Evolutionary conservation across 1,139 yeast species (phyloP).

Genomic region (Zygoascus sp.): DNA sequence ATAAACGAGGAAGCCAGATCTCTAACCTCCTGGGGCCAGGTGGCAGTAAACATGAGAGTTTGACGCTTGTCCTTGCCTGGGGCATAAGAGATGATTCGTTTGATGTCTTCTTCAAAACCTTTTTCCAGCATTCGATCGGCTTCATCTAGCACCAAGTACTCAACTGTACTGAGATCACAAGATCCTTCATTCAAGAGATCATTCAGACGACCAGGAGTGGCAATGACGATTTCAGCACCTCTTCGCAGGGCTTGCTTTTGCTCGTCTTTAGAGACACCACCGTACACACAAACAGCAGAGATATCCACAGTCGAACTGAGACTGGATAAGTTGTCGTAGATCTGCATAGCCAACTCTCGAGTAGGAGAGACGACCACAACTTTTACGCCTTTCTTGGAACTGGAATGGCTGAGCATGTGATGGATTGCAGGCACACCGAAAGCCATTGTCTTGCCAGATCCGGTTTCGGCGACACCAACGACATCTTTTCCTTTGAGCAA

Average conservation of each 20-base stretch:
- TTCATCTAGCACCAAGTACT: slow-evolving; percentile 87
- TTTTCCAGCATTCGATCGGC: slow-evolving; percentile 98
- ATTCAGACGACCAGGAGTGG: slow-evolving; percentile 94
- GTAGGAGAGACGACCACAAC: slow-evolving; percentile 93
- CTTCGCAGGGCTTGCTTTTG: slow-evolving; percentile 66
- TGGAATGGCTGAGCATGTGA: slow-evolving; percentile 40
- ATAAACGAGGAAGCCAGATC: slow-evolving; percentile 86
- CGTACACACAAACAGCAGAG: slow-evolving; percentile 82
- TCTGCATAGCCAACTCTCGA: slow-evolving; percentile 94
- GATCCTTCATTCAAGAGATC: slow-evolving; percentile 90
- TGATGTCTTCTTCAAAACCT: slow-evolving; percentile 96
- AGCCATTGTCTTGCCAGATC: slow-evolving; percentile 96
- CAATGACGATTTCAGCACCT: slow-evolving; percentile 70
- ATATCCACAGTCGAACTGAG: slow-evolving; percentile 60
- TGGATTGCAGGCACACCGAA: slow-evolving; percentile 97
- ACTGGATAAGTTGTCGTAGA: slow-evolving; percentile 71
- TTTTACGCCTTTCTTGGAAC: slow-evolving; percentile 46
- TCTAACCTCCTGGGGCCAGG: slow-evolving; percentile 91
- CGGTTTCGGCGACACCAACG: slow-evolving; percentile 97
- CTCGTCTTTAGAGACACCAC: slow-evolving; percentile 95
- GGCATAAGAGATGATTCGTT: slow-evolving; percentile 63
- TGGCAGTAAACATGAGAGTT: slow-evolving; percentile 85
- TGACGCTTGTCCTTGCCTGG: slow-evolving; percentile 49
- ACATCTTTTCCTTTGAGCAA: slow-evolving; percentile 77
- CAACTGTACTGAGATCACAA: slow-evolving; percentile 60